Base-by-base conservation (phyloP, 1,284 basidiomycete species). In the Exobasidium rhododendri region DNA sequence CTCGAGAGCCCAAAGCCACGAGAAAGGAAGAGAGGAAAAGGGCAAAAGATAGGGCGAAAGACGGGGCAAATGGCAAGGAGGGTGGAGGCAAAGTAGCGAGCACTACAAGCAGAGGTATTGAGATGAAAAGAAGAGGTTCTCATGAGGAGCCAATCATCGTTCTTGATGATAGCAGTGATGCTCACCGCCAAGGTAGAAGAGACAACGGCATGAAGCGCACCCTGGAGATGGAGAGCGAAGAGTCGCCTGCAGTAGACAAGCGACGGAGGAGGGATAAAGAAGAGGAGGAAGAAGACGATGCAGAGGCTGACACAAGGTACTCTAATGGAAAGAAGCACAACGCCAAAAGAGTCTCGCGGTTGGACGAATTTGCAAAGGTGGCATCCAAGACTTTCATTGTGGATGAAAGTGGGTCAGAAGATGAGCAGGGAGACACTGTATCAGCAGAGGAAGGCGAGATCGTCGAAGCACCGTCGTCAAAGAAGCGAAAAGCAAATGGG, bases 251-350 rank as follows among this genome's bases (percentile, higher is more conserved):
- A 17, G 20, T 11, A 22, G 20, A 57, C 24, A 20, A n/a, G 10
- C 43, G 14, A 22, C 50, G 32, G 56, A 13, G 20, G 2, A n/a
- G 31, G 30, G 7, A 26, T 28, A 47, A 24, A 14, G 6, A 54
- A 2, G 56, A 28, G n/a, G 13, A 52, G 20, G 52, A 30, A 22
- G 46, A 54, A 22, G 58, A 14, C 22, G 58, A 53, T 46, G 58
- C 49, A 17, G 58, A 51, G 30, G 13, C 4, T 35, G 58, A 60
- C 6, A 51, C 58, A 6, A 28, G 58, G 20, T 63, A 63, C 44
- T 43, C 61, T 17, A 31, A 44, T 20, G 32, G 40, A 20, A 55
- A 55, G n/a, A 20, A 20, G 4, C 5, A 20, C 31, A n/a, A 32
- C 20, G 50, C 17, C 13, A 31, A 31, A 22, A 26, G 29, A 14